Evolutionary conservation across 768 basidiomycete genomes (phyloP).

Genomic region (Mycena amicta): DNA sequence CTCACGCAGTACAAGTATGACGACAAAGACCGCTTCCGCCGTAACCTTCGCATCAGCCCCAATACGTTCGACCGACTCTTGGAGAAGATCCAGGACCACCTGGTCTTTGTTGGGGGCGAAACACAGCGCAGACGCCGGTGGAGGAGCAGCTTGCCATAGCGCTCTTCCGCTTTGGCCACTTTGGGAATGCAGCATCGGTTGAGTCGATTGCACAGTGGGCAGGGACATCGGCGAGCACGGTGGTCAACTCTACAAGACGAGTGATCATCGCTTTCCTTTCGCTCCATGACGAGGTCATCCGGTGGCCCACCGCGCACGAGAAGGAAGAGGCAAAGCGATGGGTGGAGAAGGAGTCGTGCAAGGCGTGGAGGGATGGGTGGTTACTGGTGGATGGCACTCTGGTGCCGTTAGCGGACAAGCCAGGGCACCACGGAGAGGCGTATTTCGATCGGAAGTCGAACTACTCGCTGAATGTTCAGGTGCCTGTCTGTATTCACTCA

Average conservation of each 20-base stretch:
- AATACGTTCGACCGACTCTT: slow-evolving; percentile 27
- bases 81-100: slow-evolving; percentile 24
- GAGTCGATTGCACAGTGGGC: slow-evolving; percentile 29
- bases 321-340: slow-evolving; percentile 29
- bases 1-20: slow-evolving; percentile 25
- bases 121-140: slow-evolving; percentile 29
- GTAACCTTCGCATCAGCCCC: slow-evolving; percentile 26
- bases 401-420: slow-evolving; percentile 31
- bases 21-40: slow-evolving; percentile 23
- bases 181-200: slow-evolving; percentile 31
- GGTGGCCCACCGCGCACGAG: slow-evolving; percentile 21
- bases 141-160: slow-evolving; percentile 34
- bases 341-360: slow-evolving; percentile 23
- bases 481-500: slow-evolving; percentile 10
- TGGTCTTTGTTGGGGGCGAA: slow-evolving; percentile 31
- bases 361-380: slow-evolving; percentile 32
- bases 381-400: slow-evolving; percentile 36
- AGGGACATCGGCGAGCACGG: slow-evolving; percentile 24
- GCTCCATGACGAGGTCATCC: slow-evolving; percentile 22
- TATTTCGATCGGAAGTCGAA: slow-evolving; percentile 36
- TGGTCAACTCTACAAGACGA: slow-evolving; percentile 23
- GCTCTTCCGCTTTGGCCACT: slow-evolving; percentile 28
- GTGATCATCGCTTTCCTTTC: slow-evolving; percentile 24
- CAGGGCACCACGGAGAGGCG: slow-evolving; percentile 35
- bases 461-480: slow-evolving; percentile 27